Evolutionary conservation across 768 basidiomycete species (phyloP).

Genomic region (Suillus sp.): DNA sequence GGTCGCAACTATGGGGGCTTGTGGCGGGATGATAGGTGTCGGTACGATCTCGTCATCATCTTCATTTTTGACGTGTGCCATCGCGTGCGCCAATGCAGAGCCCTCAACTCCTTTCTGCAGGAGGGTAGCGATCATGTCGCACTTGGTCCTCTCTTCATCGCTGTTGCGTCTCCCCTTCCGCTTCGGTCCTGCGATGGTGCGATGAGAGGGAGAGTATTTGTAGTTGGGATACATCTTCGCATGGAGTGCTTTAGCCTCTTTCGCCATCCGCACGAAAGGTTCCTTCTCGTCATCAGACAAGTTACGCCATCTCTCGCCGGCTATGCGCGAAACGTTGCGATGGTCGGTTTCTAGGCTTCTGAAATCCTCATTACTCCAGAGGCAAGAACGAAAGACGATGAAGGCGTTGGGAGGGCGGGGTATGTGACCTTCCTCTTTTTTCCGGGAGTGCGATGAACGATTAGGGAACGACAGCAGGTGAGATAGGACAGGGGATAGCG

Average conservation of each 20-base stretch:
- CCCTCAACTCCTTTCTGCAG: conserved; percentile 38
- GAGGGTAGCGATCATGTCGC: conserved; percentile 39
- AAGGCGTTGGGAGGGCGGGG: conserved; percentile 85
- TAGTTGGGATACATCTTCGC: conserved; percentile 57
- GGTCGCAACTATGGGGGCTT: neutral
- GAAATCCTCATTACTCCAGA: conserved; percentile 52
- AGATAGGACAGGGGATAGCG: conserved; percentile 17
- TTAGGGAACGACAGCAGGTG: conserved; percentile 32
- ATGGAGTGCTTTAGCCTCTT: conserved; percentile 49
- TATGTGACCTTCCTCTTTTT: conserved; percentile 51
- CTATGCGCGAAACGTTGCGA: conserved; percentile 71
- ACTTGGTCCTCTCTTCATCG: conserved; percentile 41
- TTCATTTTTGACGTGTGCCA: conserved; percentile 3
- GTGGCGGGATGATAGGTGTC: neutral
- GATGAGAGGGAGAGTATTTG: conserved; percentile 52
- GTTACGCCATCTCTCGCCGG: conserved; percentile 68
- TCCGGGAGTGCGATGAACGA: conserved; percentile 44
- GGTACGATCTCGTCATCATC: conserved; percentile 1
- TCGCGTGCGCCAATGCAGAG: conserved; percentile 27
- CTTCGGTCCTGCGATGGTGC: conserved; percentile 32
- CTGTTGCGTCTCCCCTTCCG: conserved; percentile 37
- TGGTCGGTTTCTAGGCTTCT: conserved; percentile 66
- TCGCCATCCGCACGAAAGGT: conserved; percentile 50
- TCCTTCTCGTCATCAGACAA: conserved; percentile 48
- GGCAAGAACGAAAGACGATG: conserved; percentile 76